A percentile compares a stretch with the other conserved stretches of the same genome.
These are phyloP conservation scores for Capronia americana DNA, from an alignment of 2,329 filamentous ascomycete genomes.

Conservation along the genomic window DNA sequence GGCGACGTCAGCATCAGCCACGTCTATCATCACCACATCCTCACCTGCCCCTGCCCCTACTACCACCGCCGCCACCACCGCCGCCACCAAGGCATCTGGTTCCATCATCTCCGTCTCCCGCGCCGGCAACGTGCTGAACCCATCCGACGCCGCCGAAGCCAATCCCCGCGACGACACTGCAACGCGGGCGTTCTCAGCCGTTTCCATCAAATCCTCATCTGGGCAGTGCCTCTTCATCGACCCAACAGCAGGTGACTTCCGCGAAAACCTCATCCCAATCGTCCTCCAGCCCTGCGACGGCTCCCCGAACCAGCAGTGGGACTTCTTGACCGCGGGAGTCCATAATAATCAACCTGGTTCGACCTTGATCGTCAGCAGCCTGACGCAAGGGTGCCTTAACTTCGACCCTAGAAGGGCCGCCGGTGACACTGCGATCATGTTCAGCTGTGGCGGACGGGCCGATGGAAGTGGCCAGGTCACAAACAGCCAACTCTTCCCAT, in stretches of 20 bases:
- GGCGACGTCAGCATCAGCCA: not conserved
- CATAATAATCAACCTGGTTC: slow-evolving; percentile 29
- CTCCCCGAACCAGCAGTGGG: slow-evolving; percentile 20
- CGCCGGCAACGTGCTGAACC: slow-evolving; percentile 25
- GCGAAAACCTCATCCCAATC: slow-evolving; percentile 30
- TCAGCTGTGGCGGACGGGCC: slow-evolving; percentile 29
- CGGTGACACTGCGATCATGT: slow-evolving; percentile 30
- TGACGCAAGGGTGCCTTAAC: slow-evolving; percentile 30
- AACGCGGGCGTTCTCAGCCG: slow-evolving; percentile 24
- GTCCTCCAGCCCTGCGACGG: slow-evolving; percentile 25
- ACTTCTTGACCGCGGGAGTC: slow-evolving; percentile 25
- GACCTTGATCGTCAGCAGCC: slow-evolving; percentile 25
- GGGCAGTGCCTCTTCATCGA: slow-evolving; percentile 30
- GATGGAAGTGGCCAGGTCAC: slow-evolving; percentile 28
- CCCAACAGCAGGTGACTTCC: slow-evolving; percentile 28
- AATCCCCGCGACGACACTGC: slow-evolving; percentile 28
- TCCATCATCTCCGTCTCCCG: slow-evolving; percentile 28
- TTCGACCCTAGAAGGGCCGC: slow-evolving; percentile 28
- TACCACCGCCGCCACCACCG: not conserved
- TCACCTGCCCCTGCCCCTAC: not conserved
- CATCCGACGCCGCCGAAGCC: slow-evolving; percentile 27
- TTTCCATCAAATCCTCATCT: slow-evolving; percentile 26
- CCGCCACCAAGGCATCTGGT: slow-evolving; percentile 12
- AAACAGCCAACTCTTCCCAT: slow-evolving; percentile 27
- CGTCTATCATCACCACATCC: not conserved